Evolutionary conservation across 306 rosid species (phyloP), one percentile per base, ranked within the genome.

Genomic region (Cicer chorassanicum): DNA sequence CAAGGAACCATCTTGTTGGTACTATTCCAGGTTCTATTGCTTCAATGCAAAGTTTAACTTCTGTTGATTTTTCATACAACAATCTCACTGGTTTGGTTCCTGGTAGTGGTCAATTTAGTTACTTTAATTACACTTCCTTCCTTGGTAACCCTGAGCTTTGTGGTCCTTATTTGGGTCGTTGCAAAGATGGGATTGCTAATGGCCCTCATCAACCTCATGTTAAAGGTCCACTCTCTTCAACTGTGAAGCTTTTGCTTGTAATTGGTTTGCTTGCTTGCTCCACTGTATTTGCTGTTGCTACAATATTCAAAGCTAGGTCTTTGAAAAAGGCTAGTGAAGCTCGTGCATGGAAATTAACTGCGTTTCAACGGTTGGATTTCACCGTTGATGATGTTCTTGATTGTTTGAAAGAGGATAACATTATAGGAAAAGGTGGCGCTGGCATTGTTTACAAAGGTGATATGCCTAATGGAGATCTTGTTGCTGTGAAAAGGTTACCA

Each of bases 51-150:
- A 93, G 98, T 78, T 81, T 91, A 65, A 93, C 98, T 3, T 93
- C 97, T 1, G 98, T 91, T 60, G 98, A 93, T 81, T 93, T 93
- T 78, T 93, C 98, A 1, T 93, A 87, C 21, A 93, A 93, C 81
- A 89, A 91, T 83, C 92, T 93, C 82, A 88, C 98, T 50, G 97
- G 97, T 75, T 83, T 91, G 85, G 98, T 93, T 78, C 98, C 96
- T 6, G 89, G 98, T 5, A 91, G 96, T 9, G 97, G 98, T 10
- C 98, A 93, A 76, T 93, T 93, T 60, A 90, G 98, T 55, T 91
- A 93, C 88, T 93, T 93, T 82, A 93, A 93, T 82, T 89, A 86
- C 77, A 91, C 98, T 7, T 93, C 98, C 9, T 93, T 93, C 82
- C 57, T 88, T 0, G 97, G 97, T 0, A 93, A 93, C 67, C 84